Base-by-base conservation (phyloP, 1,139 yeast genomes). In the Taiozyma sp. region DNA sequence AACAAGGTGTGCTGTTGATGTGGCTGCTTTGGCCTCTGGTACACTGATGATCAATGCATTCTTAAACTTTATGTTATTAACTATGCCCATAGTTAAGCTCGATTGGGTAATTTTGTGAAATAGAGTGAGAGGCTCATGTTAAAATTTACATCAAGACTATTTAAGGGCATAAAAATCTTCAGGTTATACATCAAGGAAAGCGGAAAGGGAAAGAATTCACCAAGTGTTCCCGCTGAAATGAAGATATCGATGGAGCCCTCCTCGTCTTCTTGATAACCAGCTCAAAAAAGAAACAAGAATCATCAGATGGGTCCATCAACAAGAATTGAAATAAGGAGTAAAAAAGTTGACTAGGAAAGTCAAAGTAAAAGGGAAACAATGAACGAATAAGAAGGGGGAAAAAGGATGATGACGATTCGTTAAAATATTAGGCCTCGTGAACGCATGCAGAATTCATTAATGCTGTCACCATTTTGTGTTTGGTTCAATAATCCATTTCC, bases 401-500 rank as follows among this genome's bases (percentile, higher is more conserved):
- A 16, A 16, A 4, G 21, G 11, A 37, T 6, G 40, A 4, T 16
- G 6, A 37, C 5, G 1, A 37, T 9, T n/a, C 11, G 22, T 13
- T 40, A 29, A n/a, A 14, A 7, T 24, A 14, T 9, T 9, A 22
- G 24, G 24, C 41, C 24, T 21, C 24, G 19, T 37, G 26, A 37
- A 37, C 41, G 24, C 22, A 37, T 37, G 24, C 22, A 19, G 13
- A 40, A 5, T 8, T 24, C 43, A 40, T 24, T 21, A 24, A 40
- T 22, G 16, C 9, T 22, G 11, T 39, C 26, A 40, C 24, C 16
- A n/a, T 22, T 22, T 40, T 40, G 6, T 9, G 29, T 9, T 10
- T 14, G 22, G 28, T 10, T 24, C 19, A 50, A 22, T 50, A 53
- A 44, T 52, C 50, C 42, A 54, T 32, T 21, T 52, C 55, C 9